Evolutionary conservation across 768 basidiomycete genomes (phyloP).

Genomic region (Rhodotorula diobovata): DNA sequence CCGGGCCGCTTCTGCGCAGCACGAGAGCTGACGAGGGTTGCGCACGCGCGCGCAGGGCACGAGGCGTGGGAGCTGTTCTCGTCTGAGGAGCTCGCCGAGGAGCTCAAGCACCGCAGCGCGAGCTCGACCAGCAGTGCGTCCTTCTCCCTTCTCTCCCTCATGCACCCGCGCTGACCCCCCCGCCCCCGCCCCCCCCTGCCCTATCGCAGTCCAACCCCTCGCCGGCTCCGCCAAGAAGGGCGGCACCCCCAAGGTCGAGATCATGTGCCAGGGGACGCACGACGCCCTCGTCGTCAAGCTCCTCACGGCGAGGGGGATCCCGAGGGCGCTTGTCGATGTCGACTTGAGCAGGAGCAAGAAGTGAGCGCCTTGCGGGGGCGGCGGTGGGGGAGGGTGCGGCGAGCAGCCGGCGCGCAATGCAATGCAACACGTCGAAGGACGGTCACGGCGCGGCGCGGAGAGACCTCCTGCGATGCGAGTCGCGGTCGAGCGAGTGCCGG

Average conservation of each 20-base stretch:
- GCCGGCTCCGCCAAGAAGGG: slow-evolving; percentile 12
- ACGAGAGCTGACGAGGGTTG: no score
- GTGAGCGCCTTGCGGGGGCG: no score
- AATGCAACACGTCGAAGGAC: no score
- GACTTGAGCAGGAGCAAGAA: slow-evolving; percentile 21
- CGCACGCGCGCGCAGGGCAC: slow-evolving; percentile 8
- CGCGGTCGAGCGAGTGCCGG: no score
- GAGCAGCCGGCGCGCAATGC: no score
- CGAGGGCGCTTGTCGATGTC: slow-evolving; percentile 28
- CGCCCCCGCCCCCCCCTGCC: background rate
- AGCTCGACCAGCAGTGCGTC: slow-evolving; percentile 19
- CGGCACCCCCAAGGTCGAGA: slow-evolving; percentile 15
- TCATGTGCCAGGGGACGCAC: slow-evolving; percentile 38
- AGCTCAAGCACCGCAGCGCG: slow-evolving; percentile 29
- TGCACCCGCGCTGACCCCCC: no score
- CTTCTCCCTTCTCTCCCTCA: background rate
- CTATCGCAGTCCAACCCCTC: slow-evolving; percentile 14
- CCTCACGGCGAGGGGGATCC: slow-evolving; percentile 15
- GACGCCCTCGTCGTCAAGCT: slow-evolving; percentile 29
- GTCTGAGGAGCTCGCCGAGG: slow-evolving; percentile 22
- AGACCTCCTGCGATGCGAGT: no score
- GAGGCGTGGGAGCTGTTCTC: slow-evolving; percentile 26
- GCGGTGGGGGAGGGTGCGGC: no score
- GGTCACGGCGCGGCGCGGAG: no score
- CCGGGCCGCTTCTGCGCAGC: no score